phyloP scores from a whole-genome alignment of 176 grass and related monocot species.

The Eleusine indica region DNA sequence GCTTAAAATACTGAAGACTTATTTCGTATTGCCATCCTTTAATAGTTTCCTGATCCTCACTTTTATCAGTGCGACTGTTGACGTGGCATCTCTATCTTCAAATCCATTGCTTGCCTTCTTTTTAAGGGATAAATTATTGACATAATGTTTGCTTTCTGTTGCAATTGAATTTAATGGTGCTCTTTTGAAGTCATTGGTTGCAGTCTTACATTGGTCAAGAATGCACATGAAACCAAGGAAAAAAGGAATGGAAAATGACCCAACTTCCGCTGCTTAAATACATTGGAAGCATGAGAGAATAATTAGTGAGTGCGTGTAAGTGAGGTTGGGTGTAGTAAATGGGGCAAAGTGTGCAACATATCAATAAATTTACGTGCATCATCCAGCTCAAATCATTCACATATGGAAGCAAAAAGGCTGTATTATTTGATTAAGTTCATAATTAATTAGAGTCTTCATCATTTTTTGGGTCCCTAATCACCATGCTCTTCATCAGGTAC shows the following conservation, averaged over 20 bases:
- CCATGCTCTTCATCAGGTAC: slow-evolving; percentile 60
- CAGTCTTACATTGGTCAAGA: not conserved
- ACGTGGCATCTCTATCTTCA: not conserved
- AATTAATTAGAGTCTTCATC: slow-evolving; percentile 12
- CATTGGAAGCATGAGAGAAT: not conserved
- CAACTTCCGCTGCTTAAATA: not conserved
- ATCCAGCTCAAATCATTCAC: slow-evolving; percentile 5
- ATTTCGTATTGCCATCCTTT: not conserved
- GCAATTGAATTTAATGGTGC: not conserved
- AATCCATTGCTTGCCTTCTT: not conserved
- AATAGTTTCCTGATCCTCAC: too few relatives aligned
- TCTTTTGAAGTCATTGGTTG: not conserved
- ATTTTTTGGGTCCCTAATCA: slow-evolving; percentile 14
- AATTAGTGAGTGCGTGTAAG: not conserved
- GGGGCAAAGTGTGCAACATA: not conserved
- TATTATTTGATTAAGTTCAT: slow-evolving; percentile 9
- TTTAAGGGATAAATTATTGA: not conserved
- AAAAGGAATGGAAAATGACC: not conserved
- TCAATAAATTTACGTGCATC: not conserved
- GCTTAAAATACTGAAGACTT: not conserved
- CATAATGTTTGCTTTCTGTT: not conserved
- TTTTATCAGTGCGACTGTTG: too few relatives aligned
- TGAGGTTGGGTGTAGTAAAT: not conserved
- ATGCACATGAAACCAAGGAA: not conserved
- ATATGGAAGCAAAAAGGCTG: slow-evolving; percentile 27